These are phyloP conservation scores for Heliamphora pulchella DNA, from an alignment of 179 eudicot species.

Conservation along the genomic window DNA sequence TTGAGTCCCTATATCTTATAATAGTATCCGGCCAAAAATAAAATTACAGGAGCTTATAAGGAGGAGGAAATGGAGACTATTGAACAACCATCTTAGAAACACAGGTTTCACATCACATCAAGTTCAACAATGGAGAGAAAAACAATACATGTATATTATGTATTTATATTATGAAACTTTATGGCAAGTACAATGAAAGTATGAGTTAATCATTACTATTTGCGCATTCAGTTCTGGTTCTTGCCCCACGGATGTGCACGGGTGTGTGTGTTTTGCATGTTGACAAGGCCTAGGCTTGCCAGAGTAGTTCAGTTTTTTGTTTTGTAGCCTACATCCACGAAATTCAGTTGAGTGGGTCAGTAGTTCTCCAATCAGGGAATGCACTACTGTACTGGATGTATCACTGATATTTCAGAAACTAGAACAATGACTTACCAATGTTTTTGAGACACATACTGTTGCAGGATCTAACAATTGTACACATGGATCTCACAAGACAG, in stretches of 20 bases:
- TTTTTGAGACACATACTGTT: no score
- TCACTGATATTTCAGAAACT: no score
- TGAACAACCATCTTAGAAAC: not conserved
- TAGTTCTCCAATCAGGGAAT: not conserved
- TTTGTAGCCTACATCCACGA: slow-evolving; percentile 8
- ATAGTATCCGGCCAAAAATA: no score
- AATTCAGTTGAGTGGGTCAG: not conserved
- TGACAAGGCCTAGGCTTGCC: not conserved
- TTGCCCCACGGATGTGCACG: not conserved
- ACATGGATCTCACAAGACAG: not conserved
- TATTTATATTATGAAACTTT: no score
- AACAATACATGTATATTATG: not conserved
- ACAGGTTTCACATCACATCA: not conserved
- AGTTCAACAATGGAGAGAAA: not conserved
- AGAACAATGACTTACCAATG: no score
- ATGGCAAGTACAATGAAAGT: no score
- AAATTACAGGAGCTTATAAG: not conserved
- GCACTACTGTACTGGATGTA: no score
- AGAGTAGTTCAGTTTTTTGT: slow-evolving; percentile 1
- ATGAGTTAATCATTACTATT: not conserved
- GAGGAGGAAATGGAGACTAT: not conserved
- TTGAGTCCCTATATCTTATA: not conserved
- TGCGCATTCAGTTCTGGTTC: not conserved
- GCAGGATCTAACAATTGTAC: not conserved
- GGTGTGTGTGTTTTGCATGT: not conserved